Evolutionary conservation across 805 yeast genomes (phyloP).

Genomic region (Candida boidinii): DNA sequence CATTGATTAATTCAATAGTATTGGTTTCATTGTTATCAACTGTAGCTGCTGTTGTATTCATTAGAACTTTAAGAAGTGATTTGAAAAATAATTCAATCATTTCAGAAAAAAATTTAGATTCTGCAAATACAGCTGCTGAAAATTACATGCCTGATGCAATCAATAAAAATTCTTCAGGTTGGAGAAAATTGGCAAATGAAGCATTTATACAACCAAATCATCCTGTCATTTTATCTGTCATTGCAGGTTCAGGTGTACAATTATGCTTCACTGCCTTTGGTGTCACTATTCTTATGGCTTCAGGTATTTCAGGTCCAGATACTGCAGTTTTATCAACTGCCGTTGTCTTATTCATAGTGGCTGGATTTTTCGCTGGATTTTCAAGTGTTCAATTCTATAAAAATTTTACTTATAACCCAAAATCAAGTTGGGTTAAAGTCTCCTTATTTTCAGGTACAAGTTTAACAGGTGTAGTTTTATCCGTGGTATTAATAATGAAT

Average conservation of each 20-base stretch:
- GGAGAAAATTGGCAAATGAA: constrained; percentile 49
- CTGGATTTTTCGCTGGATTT: constrained; percentile 72
- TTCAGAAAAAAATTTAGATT: constrained; percentile 9
- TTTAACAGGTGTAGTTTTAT: constrained; percentile 38
- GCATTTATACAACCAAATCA: constrained; percentile 44
- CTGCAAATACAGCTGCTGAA: constrained; percentile 6
- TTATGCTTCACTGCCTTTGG: constrained; percentile 56
- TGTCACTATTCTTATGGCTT: constrained; percentile 48
- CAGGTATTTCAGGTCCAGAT: constrained; percentile 53
- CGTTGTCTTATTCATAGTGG: constrained; percentile 48
- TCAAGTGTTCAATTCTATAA: constrained; percentile 57
- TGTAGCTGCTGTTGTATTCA: constrained; percentile 55
- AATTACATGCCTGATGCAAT: constrained; percentile 2
- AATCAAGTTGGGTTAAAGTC: constrained; percentile 27
- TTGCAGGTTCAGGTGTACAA: constrained; percentile 72
- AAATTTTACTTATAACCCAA: constrained; percentile 35
- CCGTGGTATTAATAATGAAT: constrained; percentile 48
- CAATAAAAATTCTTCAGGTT: constrained; percentile 22
- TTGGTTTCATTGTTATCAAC: constrained; percentile 53
- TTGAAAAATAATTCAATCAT: constrained; percentile 16
- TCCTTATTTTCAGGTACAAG: constrained; percentile 40
- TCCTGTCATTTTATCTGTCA: constrained; percentile 40
- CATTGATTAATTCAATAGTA: constrained; percentile 63
- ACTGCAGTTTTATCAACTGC: constrained; percentile 58
- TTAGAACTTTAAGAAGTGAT: constrained; percentile 47